phyloP scores from a whole-genome alignment of 495 filamentous ascomycete species.

The Penicilliopsis zonata region DNA sequence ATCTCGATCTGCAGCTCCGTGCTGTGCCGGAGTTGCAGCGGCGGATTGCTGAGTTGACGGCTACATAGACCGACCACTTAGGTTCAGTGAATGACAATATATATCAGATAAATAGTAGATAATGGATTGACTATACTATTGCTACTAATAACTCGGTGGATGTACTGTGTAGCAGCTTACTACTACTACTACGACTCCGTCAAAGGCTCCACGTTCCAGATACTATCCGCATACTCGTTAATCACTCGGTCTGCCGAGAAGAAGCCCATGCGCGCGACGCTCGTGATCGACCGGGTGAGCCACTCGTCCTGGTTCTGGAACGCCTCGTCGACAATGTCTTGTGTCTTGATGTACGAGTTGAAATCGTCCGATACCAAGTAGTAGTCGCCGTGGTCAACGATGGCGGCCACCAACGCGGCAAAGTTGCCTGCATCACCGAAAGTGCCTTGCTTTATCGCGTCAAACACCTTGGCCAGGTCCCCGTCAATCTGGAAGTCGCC shows the following conservation, averaged over 20 bases:
- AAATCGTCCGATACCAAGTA: constrained; percentile 97
- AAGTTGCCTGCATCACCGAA: constrained; percentile 74
- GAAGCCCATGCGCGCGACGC: constrained; percentile 90
- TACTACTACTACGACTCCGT: constrained; percentile 17
- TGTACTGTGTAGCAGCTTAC: too few species aligned
- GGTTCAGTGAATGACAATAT: not conserved
- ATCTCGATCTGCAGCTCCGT: constrained; percentile 72
- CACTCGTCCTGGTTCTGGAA: constrained; percentile 87
- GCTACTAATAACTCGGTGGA: too few species aligned
- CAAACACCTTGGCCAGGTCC: constrained; percentile 67
- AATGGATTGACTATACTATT: too few species aligned
- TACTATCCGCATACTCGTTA: constrained; percentile 91
- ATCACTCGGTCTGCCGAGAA: constrained; percentile 96
- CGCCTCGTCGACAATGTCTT: constrained; percentile 76
- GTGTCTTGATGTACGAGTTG: constrained; percentile 81
- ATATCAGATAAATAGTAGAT: not conserved
- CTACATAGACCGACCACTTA: constrained; percentile 3
- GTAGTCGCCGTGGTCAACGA: constrained; percentile 90
- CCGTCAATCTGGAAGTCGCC: constrained; percentile 65
- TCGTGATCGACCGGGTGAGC: constrained; percentile 78
- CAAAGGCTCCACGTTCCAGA: constrained; percentile 91
- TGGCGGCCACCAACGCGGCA: constrained; percentile 64
- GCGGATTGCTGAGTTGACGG: constrained; percentile 62
- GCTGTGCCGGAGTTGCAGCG: constrained; percentile 79
- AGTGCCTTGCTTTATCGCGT: constrained; percentile 57